Evolutionary conservation across 2,329 filamentous ascomycete genomes (phyloP).

Genomic region (Celoporthe dispersa): DNA sequence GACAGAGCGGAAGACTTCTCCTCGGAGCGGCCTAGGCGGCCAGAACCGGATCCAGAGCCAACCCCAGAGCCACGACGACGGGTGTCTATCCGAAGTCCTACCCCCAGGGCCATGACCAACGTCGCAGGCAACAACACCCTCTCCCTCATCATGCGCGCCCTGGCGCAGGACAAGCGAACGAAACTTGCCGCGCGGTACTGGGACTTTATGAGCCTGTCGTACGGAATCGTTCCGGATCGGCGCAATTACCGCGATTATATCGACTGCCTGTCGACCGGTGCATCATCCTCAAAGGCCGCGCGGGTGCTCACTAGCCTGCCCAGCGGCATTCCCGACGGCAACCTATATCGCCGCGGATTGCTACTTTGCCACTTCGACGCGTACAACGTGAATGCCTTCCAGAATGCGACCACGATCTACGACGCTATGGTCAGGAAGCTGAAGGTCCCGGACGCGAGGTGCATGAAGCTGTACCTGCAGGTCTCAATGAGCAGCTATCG

Average conservation of each 20-base stretch:
- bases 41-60: not conserved
- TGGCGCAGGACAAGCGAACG: constrained; percentile 63
- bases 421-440: constrained; percentile 60
- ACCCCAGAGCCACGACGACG: not conserved
- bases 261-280: constrained; percentile 66
- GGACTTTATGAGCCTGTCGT: constrained; percentile 67
- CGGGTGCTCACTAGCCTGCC: constrained; percentile 63
- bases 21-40: not conserved
- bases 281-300: constrained; percentile 66
- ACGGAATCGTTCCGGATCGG: constrained; percentile 70
- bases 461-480: constrained; percentile 61
- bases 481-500: constrained; percentile 55
- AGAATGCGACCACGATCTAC: constrained; percentile 67
- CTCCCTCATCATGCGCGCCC: constrained; percentile 69
- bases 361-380: constrained; percentile 75
- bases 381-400: constrained; percentile 71
- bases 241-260: constrained; percentile 74
- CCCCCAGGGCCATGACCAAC: not conserved
- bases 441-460: constrained; percentile 52
- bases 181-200: constrained; percentile 77
- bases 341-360: constrained; percentile 74
- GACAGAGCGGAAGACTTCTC: constrained; percentile 13
- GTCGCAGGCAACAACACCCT: constrained; percentile 59
- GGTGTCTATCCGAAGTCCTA: not conserved
- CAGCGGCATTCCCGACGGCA: constrained; percentile 45